A percentile compares a stretch with the other conserved stretches of the same genome.
Conservation (phyloP, 2,329 filamentous ascomycete genomes). For the Exophiala mesophila region DNA sequence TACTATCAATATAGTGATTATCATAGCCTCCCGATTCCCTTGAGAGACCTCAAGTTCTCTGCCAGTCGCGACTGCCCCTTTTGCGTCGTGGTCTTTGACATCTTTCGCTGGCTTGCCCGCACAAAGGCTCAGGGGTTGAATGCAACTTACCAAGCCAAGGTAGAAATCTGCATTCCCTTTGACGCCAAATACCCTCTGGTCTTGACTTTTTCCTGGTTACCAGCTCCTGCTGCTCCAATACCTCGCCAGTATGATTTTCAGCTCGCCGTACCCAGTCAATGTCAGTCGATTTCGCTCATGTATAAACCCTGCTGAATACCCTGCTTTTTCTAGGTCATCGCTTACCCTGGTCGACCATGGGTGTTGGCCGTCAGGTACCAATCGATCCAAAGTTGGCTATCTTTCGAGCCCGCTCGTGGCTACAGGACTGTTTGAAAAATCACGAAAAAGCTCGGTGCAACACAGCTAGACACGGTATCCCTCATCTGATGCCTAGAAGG, state of each 20-base stretch:
- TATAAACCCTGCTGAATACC: neutral
- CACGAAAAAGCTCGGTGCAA: neutral
- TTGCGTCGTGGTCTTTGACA: slow-evolving; percentile 11
- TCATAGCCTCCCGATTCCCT: slow-evolving; percentile 5
- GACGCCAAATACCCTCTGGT: slow-evolving; percentile 6
- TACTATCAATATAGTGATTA: slow-evolving; percentile 10
- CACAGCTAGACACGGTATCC: neutral
- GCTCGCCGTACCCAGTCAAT: slow-evolving; percentile 1
- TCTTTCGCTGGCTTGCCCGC: slow-evolving; percentile 10
- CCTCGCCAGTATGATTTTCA: slow-evolving; percentile 10
- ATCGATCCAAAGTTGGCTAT: slow-evolving; percentile 5
- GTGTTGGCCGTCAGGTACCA: slow-evolving; percentile 4
- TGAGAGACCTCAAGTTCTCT: slow-evolving; percentile 11
- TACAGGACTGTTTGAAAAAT: slow-evolving; percentile 5
- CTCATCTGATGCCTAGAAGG: slow-evolving; percentile 4
- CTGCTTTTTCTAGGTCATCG: neutral
- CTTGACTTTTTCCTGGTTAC: slow-evolving; percentile 11
- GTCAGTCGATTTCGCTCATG: slow-evolving; percentile 1
- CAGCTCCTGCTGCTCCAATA: slow-evolving; percentile 3
- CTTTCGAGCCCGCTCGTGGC: slow-evolving; percentile 5
- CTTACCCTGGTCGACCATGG: slow-evolving; percentile 9
- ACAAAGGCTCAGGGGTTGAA: slow-evolving; percentile 2
- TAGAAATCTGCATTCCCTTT: slow-evolving; percentile 12
- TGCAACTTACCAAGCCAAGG: slow-evolving; percentile 6
- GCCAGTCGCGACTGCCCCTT: slow-evolving; percentile 10